phyloP scores from a whole-genome alignment of 2,329 filamentous ascomycete genomes.

The Talaromyces amestolkiae region DNA sequence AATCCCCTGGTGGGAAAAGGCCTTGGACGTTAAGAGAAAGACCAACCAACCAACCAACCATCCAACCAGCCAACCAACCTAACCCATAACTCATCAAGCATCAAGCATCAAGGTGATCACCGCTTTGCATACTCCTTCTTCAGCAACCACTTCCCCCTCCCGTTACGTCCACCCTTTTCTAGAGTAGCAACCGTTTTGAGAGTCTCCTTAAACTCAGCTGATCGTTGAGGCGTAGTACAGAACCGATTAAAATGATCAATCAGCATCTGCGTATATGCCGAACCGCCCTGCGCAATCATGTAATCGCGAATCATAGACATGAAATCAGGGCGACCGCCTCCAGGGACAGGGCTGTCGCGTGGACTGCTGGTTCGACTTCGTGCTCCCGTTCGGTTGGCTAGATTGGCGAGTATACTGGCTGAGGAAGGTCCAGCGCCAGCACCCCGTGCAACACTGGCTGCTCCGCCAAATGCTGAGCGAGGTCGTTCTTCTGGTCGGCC shows the following conservation, averaged over 20 bases:
- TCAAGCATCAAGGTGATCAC: not conserved
- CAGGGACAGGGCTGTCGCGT: constrained; percentile 43
- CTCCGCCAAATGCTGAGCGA: constrained; percentile 44
- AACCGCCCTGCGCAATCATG: constrained; percentile 72
- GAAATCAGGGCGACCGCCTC: constrained; percentile 58
- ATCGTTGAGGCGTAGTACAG: constrained; percentile 66
- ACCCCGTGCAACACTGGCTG: constrained; percentile 36
- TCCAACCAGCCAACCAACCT: not conserved
- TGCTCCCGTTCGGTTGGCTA: constrained; percentile 30
- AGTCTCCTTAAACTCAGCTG: constrained; percentile 77
- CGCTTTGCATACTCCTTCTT: constrained; percentile 53
- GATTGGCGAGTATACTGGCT: constrained; percentile 40
- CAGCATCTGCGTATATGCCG: constrained; percentile 77
- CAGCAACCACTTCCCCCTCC: constrained; percentile 57
- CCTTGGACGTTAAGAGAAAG: too few species aligned
- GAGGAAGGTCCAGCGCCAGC: constrained; percentile 40
- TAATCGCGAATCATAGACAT: constrained; percentile 73
- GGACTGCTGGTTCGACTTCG: constrained; percentile 13
- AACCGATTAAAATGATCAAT: constrained; percentile 86
- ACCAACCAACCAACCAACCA: too few species aligned
- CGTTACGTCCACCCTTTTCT: constrained; percentile 52
- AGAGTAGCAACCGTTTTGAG: constrained; percentile 73
- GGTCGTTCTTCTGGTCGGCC: constrained; percentile 57
- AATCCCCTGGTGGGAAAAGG: too few species aligned
- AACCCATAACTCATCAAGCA: not conserved